Base-by-base conservation (phyloP, 768 basidiomycete genomes). In the Naematelia aurantialba region DNA sequence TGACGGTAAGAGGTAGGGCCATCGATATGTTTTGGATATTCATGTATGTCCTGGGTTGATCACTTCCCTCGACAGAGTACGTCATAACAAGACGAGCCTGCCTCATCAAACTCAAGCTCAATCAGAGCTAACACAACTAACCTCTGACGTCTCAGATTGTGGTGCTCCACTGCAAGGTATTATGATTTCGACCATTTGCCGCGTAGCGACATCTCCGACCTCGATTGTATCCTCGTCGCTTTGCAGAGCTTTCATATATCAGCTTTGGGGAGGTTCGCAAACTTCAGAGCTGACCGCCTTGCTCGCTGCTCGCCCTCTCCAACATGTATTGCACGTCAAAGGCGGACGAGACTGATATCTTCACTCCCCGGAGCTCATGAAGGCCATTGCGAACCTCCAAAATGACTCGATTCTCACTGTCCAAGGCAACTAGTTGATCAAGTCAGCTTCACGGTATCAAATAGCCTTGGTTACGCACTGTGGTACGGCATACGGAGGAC, bases 1-100 rank as follows among this genome's bases (percentile, higher is more conserved):
- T 96, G 58, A 97, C 89, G 2, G 88, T 84, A 45, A 99, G 81
- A 0, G 94, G 93, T 2, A 97, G 80, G 0, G 87, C 82, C 5
- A 87, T 85, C 13, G 82, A 80, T 3, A 74, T 51, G 24, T 14
- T 60, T 54, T 66, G 62, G 10, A 49, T 58, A 42, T 68, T 65
- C 24, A 63, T 60, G 30, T 55, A 69, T 25, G 45, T 49, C 53
- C 65, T 49, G 0, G 48, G 8, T 0, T 1, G 14, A 2, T 31
- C 63, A 13, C 17, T 17, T 39, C 56, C 58, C 1, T 52, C 63
- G 4, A 67, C 70, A 0, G 89, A 88, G 4, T 96, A 98, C 52
- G 86, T 84, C 17, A 88, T 82, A 30, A 81, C 80, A 44, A 88
- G 72, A 11, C 80, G 80, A 26, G 91, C 82, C 86, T 87, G 85